Evolutionary conservation across 805 yeast species (phyloP).

Genomic region (Ogataea saltuana): DNA sequence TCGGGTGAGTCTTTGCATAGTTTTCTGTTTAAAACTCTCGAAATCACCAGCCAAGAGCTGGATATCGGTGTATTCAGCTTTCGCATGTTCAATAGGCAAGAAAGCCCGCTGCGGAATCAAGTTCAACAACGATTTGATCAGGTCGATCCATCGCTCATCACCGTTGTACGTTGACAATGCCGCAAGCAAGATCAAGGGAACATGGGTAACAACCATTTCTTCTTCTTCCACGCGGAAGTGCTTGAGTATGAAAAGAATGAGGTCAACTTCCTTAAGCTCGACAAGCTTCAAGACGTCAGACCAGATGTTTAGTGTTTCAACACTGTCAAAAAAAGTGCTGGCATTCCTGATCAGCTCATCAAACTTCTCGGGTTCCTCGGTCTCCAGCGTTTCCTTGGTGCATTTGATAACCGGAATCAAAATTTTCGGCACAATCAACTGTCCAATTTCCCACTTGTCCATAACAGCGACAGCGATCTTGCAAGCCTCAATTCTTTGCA

Average conservation of each 20-base stretch:
- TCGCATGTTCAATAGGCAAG: conserved; percentile 51
- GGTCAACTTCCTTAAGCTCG: conserved; percentile 40
- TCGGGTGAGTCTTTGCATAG: conserved; percentile 15
- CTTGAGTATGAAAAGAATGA: conserved; percentile 59
- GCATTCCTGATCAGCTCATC: conserved; percentile 58
- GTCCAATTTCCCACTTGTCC: conserved; percentile 96
- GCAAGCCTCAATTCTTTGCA: conserved; percentile 51
- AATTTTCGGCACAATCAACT: conserved; percentile 65
- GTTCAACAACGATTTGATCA: conserved; percentile 47
- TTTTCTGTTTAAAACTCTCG: conserved; percentile 14
- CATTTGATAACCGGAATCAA: conserved; percentile 64
- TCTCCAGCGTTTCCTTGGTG: conserved; percentile 37
- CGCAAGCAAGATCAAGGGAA: conserved; percentile 67
- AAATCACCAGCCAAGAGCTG: conserved; percentile 9
- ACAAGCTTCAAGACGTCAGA: conserved; percentile 52
- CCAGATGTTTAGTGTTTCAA: conserved; percentile 83
- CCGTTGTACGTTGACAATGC: conserved; percentile 36
- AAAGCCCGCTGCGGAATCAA: conserved; percentile 66
- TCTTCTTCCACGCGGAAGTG: conserved; percentile 81
- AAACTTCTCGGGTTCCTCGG: conserved; percentile 29
- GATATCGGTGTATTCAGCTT: conserved; percentile 14
- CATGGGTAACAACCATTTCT: conserved; percentile 75
- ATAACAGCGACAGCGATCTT: conserved; percentile 70
- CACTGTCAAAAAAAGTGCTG: conserved; percentile 76
- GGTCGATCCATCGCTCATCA: conserved; percentile 38